Base-by-base conservation (phyloP, 192 early-diverging fungal species). In the Umbelopsis sp. region DNA sequence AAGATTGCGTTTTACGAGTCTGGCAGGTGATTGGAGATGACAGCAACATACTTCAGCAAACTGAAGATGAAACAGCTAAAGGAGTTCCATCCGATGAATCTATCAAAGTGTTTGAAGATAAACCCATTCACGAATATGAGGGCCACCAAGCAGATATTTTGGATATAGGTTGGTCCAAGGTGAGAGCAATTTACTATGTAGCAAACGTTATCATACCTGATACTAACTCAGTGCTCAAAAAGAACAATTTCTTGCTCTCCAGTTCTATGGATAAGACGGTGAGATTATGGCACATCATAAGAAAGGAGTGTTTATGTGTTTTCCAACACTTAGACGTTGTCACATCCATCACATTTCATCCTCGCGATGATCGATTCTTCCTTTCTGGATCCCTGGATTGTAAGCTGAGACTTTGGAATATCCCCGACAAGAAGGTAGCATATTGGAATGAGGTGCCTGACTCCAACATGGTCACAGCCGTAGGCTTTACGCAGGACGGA, bases 191-290 rank as follows among this genome's bases (percentile, higher is more conserved):
- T 62, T 20, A 5, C 7, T 16, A 11, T 31, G 26, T 34, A 29
- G 11, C n/a, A n/a, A 41, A 11, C 38, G 2, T 16, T 36, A 17
- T 34, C n/a, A 26, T 34, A 34, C 16, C 47, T 66, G 38, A 14
- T 65, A 62, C 26, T 38, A 50, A 56, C 16, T 32, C 2, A 10
- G 1, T 44, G 16, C 53, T 50, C 1, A 17, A 49, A 20, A 10
- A 83, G 70, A 91, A 91, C 79, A 87, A 89, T 17, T 96, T 96
- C 72, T 73, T 97, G 8, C 77, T 94, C 31, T 91, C 91, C 9
- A 88, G 92, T 20, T 93, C 92, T 12, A 86, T 91, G 81, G 95
- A 97, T 74, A 88, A 88, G 65, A 93, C 91, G 0, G 94, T 97
- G 65, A 81, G 94, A 21, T 76, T 97, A 71, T 97, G 92, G 93